Conservation (phyloP, 768 basidiomycete genomes). For the Arthromyces matolae region DNA sequence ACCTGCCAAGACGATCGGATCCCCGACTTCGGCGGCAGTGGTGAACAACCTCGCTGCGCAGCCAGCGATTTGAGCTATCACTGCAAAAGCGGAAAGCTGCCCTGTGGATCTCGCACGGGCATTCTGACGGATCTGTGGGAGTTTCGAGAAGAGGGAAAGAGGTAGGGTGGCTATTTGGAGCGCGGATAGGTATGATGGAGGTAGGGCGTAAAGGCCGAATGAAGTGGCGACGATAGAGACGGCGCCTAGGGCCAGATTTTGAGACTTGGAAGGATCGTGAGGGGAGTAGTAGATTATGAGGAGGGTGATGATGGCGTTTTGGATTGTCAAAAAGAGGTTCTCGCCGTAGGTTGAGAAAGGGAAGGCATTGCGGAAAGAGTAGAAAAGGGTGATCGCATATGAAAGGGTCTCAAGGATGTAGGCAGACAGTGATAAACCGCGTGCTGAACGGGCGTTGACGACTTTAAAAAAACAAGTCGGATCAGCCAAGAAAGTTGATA, state of each 20-base stretch:
- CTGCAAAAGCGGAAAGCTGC: constrained; percentile 91
- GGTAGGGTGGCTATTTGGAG: constrained; percentile 88
- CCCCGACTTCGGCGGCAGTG: constrained; percentile 85
- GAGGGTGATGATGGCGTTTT: constrained; percentile 85
- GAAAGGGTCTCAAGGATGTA: constrained; percentile 89
- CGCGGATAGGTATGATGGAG: constrained; percentile 50
- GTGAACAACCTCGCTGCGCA: constrained; percentile 93
- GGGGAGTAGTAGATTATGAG: constrained; percentile 73
- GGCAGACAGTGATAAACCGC: constrained; percentile 82
- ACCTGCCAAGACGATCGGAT: constrained; percentile 74
- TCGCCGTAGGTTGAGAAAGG: constrained; percentile 98
- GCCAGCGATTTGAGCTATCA: constrained; percentile 81
- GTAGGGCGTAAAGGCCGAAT: constrained; percentile 43
- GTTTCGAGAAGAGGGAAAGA: constrained; percentile 85
- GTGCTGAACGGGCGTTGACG: constrained; percentile 66
- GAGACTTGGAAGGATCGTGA: constrained; percentile 16
- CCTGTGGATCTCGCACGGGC: constrained; percentile 74
- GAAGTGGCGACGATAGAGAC: constrained; percentile 25
- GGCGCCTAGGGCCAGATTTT: constrained; percentile 29
- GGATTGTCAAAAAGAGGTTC: constrained; percentile 88
- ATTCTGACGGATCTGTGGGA: constrained; percentile 92
- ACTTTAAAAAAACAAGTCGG: constrained; percentile 39
- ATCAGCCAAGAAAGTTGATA: background rate
- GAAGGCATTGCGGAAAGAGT: constrained; percentile 80
- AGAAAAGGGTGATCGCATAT: constrained; percentile 86